A percentile compares a stretch with the other conserved stretches of the same genome.
Evolutionary conservation across 148 eudicot species (phyloP).

Genomic region (Persicaria maculosa): DNA sequence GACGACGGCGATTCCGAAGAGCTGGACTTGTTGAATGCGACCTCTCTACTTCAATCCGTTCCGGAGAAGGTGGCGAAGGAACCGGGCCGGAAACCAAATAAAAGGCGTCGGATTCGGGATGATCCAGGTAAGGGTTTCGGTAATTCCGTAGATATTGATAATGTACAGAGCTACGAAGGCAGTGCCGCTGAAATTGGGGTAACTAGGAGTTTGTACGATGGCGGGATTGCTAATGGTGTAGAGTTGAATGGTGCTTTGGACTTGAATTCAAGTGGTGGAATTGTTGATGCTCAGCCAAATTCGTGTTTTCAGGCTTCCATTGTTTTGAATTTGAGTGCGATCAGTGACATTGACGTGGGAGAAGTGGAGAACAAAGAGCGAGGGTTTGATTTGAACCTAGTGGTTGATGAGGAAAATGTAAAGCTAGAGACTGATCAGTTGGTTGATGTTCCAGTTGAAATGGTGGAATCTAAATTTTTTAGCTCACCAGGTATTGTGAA

Average conservation of each 20-base stretch:
- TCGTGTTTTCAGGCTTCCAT: conserved; percentile 22
- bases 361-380: conserved; percentile 30
- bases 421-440: conserved; percentile 19
- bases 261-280: conserved; percentile 36
- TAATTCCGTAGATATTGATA: conserved; percentile 15
- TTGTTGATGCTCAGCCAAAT: conserved; percentile 16
- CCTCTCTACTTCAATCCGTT: conserved; percentile 20
- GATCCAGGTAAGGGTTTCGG: conserved; percentile 38
- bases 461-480: neutral
- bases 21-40: conserved; percentile 27
- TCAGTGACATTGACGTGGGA: conserved; percentile 17
- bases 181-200: conserved; percentile 13
- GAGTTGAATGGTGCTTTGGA: conserved; percentile 29
- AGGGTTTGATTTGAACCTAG: conserved; percentile 73
- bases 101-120: conserved; percentile 24
- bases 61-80: conserved; percentile 14
- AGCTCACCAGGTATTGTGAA: neutral
- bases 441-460: conserved; percentile 15
- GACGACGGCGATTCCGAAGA: conserved; percentile 66
- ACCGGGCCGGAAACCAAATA: conserved; percentile 38
- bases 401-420: conserved; percentile 31
- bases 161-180: conserved; percentile 13
- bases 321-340: conserved; percentile 61
- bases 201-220: conserved; percentile 16
- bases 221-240: conserved; percentile 16